These are phyloP conservation scores for Henningerozyma blattae DNA, from an alignment of 805 yeast species.

Conservation along the genomic window DNA sequence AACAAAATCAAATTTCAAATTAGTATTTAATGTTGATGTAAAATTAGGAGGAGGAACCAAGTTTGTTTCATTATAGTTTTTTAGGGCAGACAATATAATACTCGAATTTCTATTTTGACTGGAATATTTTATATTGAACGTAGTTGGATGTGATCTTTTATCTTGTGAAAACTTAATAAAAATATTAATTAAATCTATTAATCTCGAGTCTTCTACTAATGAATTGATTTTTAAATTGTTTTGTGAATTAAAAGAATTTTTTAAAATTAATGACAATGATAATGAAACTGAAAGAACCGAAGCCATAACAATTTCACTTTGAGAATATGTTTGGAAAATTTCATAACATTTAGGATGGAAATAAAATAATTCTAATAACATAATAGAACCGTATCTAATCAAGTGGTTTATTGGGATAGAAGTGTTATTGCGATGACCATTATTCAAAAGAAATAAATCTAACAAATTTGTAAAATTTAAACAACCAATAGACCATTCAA, in stretches of 20 bases:
- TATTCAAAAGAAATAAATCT: conserved; percentile 52
- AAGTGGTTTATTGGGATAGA: conserved; percentile 17
- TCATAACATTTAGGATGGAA: background rate
- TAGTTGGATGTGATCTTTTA: background rate
- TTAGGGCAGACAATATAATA: no score
- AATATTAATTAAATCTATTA: background rate
- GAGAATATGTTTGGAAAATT: background rate
- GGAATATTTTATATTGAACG: background rate
- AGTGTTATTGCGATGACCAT: conserved; percentile 48
- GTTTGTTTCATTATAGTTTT: no score
- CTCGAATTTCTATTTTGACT: no score
- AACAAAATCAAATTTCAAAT: no score
- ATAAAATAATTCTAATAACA: background rate
- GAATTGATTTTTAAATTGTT: background rate
- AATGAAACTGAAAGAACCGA: background rate
- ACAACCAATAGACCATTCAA: conserved; percentile 48
- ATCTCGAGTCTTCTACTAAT: background rate
- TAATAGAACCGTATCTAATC: background rate
- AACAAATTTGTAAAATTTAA: conserved; percentile 30
- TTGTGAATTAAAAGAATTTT: no score
- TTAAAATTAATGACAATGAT: no score
- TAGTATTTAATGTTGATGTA: no score
- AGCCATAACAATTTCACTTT: background rate
- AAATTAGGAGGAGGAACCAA: no score
- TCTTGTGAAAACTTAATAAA: background rate